phyloP scores from a whole-genome alignment of 768 basidiomycete genomes.

The Pleurotus tuoliensis region DNA sequence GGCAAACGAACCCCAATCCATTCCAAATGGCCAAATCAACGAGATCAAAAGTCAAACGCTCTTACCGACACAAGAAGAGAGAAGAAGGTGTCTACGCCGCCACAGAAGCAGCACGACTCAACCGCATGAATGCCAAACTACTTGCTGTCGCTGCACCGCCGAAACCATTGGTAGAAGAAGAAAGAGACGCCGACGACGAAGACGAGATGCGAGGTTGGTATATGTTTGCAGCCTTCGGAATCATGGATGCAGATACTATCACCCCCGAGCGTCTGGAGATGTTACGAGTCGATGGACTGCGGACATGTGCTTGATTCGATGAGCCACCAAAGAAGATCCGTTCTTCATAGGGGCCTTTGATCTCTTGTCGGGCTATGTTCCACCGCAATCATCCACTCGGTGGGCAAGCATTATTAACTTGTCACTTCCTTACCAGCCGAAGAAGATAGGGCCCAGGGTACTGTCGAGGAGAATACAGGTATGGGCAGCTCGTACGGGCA shows the following conservation, averaged over 20 bases:
- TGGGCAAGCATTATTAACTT: conserved; percentile 2
- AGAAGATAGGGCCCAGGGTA: conserved; percentile 5
- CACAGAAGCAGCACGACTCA: conserved; percentile 69
- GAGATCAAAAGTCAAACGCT: conserved; percentile 77
- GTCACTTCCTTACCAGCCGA: neutral
- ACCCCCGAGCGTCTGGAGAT: conserved; percentile 46
- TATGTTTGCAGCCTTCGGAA: conserved; percentile 52
- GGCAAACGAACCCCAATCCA: neutral
- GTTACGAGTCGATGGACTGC: conserved; percentile 11
- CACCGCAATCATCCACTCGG: neutral
- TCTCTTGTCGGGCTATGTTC: neutral
- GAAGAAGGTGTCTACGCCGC: conserved; percentile 73
- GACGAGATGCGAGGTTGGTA: conserved; percentile 63
- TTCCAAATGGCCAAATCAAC: conserved; percentile 75
- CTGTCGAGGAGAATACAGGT: conserved; percentile 3
- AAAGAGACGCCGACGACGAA: conserved; percentile 25
- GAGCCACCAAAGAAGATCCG: neutral
- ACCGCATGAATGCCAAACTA: conserved; percentile 70
- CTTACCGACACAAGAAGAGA: conserved; percentile 75
- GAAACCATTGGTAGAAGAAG: conserved; percentile 26
- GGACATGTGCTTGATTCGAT: conserved; percentile 1
- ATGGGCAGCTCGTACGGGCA: neutral
- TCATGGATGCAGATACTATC: conserved; percentile 56
- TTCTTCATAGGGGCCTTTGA: neutral
- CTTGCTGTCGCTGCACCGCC: conserved; percentile 40